Base-by-base conservation (phyloP, 78 protist species). In the Emiliania huxleyi region DNA sequence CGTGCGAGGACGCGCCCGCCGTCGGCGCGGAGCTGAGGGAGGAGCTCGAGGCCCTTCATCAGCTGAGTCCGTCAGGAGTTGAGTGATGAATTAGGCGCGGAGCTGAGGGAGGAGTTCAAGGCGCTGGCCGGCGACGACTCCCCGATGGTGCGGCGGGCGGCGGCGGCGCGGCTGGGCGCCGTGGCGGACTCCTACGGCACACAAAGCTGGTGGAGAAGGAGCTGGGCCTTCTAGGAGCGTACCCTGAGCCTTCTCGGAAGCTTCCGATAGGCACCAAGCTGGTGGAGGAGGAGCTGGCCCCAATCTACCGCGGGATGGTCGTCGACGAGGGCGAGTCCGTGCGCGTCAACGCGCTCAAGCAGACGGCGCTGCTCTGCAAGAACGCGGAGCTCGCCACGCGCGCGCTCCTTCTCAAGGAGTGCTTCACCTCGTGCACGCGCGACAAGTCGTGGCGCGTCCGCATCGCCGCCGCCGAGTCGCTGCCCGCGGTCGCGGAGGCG, bases 381-480 rank as follows among this genome's bases (percentile, higher is more conserved):
- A 49, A 92, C 88, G 77, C 98, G 45, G 71, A 84, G 15, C 26
- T 79, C 1, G 98, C 90, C 26, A 98, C 97, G 75, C 91, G 93
- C 33, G 43, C 21, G 52, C 1, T 44, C 43, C 33, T 19, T 3
- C 69, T 98, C 45, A 71, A 97, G 46, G 83, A 73, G n/a, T 95
- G 88, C 75, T 94, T 21, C 37, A 11, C 56, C n/a, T 19, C 45
- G 37, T 44, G 69, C 84, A 29, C 69, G 43, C 29, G 46, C 49
- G 99, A 98, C 95, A 97, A 97, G 95, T 93, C 98, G 35, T 98
- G 99, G 99, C 93, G 99, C 26, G 99, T 98, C 55, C 96, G 99
- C 40, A 97, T 96, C 93, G 96, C 94, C 97, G 96, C 95, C 35
- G 99, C 99, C 43, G 97, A 97, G 83, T 92, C 95, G 0, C 93